Base-by-base conservation (phyloP, 148 eudicot genomes). In the Pharnaceum exiguum region DNA sequence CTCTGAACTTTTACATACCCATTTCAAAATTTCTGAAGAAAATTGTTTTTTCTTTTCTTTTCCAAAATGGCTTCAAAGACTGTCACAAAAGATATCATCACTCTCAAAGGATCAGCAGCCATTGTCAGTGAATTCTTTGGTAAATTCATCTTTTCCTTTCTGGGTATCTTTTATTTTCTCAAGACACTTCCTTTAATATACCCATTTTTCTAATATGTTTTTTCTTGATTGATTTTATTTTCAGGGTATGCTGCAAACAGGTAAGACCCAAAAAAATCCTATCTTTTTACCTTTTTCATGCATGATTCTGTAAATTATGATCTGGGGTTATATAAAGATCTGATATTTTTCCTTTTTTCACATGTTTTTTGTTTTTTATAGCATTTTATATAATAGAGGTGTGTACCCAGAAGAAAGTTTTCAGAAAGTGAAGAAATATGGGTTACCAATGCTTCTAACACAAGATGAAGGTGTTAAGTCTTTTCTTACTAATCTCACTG, bases 181-280 rank as follows among this genome's bases (percentile, higher is more conserved):
- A 47, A 37, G 0, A 42, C 40, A 21, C 15, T 47, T 57, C 42
- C 17, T 10, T 8, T 1, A 49, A 15, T 49, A n/a, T 27, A 6
- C 7, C n/a, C 35, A 19, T 12, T 11, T 27, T 13, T 25, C 33
- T 49, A 7, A 49, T n/a, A 26, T 22, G 23, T n/a, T 11, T 51
- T 29, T 17, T 9, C 18, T 29, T 60, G 17, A 44, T 45, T 29
- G n/a, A n/a, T n/a, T n/a, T n/a, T n/a, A n/a, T 62, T 67, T 78
- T 52, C 89, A 90, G 97, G 97, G 48, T 90, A 90, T 73, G 95
- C 97, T 32, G 95, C 95, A 19, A 90, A 90, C 66, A 90, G 97
- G 97, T 90, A 38, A 71, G 62, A 50, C 7, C 5, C 17, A 23
- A 1, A 2, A 5, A 46, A 54, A 12, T 10, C 24, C 15, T 2